Evolutionary conservation across 208 protist genomes (phyloP), one percentile per base, ranked within the genome.

Genomic region (Crithidia fasciculata): DNA sequence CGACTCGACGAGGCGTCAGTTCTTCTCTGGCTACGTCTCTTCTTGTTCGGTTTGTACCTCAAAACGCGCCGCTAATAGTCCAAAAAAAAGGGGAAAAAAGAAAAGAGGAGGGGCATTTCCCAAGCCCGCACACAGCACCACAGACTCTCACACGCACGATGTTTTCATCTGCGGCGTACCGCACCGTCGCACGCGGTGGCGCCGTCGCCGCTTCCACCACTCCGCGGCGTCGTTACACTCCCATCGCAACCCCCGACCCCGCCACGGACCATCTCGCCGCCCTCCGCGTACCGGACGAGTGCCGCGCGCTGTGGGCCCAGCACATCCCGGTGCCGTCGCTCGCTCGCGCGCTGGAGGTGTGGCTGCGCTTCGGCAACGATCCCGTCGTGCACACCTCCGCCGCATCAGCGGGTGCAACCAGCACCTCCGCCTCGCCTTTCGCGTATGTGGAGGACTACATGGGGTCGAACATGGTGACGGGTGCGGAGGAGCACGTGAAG

Each of bases 341-440:
- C 4, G 16, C 54, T 6, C 80, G 70, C 8, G 92, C 80, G 0
- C 53, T 93, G 8, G 76, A 81, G 57, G 64, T 82, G 62, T 95
- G 89, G 90, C 83, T 96, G 45, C 89, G 92, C n/a, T 94, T 94
- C 59, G 89, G 92, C 28, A 96, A 96, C 60, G 89, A 96, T 63
- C 92, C 92, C 4, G 89, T 96, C n/a, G 74, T 94, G 40, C 87
- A 94, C 72, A 87, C 85, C 13, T 36, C 85, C n/a, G 70, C 78
- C 19, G 69, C 65, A 64, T 36, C 61, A 44, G 57, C 15, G 45
- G 2, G 19, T 15, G 37, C 15, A n/a, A 8, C 9, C 15, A n/a
- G 50, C 15, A n/a, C 44, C 12, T 49, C 72, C 15, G 58, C 66
- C 6, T 95, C 91, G 9, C 92, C 92, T 3, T 96, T 96, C 66